Evolutionary conservation across 176 grass and related monocot genomes (phyloP).

Genomic region (Saccharum officinarum): DNA sequence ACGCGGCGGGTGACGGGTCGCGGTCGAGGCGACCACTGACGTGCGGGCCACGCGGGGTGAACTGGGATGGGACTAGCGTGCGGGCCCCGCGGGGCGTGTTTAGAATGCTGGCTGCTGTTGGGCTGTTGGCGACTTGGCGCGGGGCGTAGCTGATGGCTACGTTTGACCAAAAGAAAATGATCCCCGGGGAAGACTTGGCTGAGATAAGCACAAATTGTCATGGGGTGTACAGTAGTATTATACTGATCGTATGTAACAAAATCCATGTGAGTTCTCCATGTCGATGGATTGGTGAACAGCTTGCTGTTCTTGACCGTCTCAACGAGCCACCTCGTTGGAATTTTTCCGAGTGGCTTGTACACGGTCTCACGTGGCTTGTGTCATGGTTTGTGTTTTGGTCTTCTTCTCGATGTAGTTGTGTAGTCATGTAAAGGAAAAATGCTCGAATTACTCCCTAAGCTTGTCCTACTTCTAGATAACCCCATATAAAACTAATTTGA

Average conservation of each 20-base stretch:
- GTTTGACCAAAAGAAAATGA: conserved; percentile 31
- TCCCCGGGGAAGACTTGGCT: not conserved
- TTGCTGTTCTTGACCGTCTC: not conserved
- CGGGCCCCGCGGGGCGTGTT: not conserved
- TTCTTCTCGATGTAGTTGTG: not conserved
- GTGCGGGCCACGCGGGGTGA: not conserved
- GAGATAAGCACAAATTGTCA: not conserved
- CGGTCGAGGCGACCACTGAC: not conserved
- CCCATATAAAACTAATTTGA: too few relatives aligned
- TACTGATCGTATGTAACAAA: not conserved
- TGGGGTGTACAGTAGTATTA: not conserved
- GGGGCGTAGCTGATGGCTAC: not conserved
- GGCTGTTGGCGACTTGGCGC: not conserved
- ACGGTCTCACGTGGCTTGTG: too few relatives aligned
- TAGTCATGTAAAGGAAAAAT: not conserved
- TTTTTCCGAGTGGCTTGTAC: not conserved
- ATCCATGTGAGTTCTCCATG: not conserved
- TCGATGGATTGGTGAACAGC: not conserved
- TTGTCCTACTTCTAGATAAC: too few relatives aligned
- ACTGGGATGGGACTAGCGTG: not conserved
- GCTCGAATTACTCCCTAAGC: not conserved
- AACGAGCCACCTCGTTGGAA: not conserved
- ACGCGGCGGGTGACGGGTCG: conserved; percentile 5
- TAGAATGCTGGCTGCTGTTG: not conserved
- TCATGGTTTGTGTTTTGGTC: not conserved